These are phyloP conservation scores for Marvania coccoides DNA, from an alignment of 139 green algal species.

Conservation along the genomic window DNA sequence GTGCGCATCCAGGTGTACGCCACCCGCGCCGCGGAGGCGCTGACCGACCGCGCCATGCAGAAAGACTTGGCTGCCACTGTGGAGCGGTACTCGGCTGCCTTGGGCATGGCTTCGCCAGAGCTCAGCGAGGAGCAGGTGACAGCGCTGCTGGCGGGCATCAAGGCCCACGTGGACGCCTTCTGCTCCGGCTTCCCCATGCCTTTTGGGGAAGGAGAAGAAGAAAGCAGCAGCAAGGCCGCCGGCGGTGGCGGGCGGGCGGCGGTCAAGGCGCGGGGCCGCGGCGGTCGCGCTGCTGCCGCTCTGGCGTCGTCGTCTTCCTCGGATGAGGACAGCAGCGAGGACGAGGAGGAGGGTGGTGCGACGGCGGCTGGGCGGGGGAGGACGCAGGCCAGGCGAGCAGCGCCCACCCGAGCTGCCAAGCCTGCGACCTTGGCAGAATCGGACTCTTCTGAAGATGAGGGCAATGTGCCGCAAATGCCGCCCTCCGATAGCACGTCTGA, in stretches of 20 bases:
- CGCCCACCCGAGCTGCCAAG: too few relatives aligned
- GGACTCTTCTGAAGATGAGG: neutral
- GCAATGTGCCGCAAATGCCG: neutral
- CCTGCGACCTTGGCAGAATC: neutral
- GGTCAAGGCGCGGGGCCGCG: too few relatives aligned
- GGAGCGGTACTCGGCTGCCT: neutral
- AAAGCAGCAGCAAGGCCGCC: neutral
- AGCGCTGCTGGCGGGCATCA: neutral
- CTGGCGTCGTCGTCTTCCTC: too few relatives aligned
- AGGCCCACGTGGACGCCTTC: slow-evolving; percentile 1
- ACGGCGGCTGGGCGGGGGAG: too few relatives aligned
- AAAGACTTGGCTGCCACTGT: slow-evolving; percentile 2
- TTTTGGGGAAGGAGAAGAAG: neutral
- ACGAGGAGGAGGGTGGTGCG: too few relatives aligned
- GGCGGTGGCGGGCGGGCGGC: neutral
- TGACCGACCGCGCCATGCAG: neutral
- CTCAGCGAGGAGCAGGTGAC: neutral
- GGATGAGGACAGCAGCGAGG: neutral
- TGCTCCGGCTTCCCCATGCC: slow-evolving; percentile 2
- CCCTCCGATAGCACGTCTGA: neutral
- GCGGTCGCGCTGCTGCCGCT: too few relatives aligned
- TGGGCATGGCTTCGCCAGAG: neutral
- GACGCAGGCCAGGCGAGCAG: too few relatives aligned
- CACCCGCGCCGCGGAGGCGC: neutral
- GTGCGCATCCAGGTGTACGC: neutral